These are phyloP conservation scores for Erysimum cheiranthoides DNA, from an alignment of 345 rosid species.

Conservation along the genomic window DNA sequence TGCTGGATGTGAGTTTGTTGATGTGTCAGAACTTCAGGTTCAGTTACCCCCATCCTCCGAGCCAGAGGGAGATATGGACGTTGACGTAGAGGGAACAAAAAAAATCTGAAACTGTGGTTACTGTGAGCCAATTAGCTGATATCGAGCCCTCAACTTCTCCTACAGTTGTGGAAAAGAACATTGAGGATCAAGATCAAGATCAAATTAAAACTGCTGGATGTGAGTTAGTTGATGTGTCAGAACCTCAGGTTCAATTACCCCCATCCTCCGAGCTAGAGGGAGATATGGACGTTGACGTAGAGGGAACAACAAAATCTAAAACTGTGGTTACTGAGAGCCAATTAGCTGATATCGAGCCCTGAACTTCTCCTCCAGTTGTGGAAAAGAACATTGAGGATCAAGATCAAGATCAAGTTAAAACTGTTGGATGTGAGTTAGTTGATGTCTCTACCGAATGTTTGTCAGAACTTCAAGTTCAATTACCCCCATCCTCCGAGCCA, in stretches of 20 bases:
- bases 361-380: slow-evolving; percentile 18
- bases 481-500: slow-evolving; percentile 10
- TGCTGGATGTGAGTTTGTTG: slow-evolving; percentile 15
- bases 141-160: slow-evolving; percentile 13
- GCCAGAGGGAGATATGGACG: slow-evolving; percentile 3
- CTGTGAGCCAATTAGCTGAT: slow-evolving; percentile 15
- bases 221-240: neutral
- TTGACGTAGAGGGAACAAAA: neutral
- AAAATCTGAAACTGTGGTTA: neutral
- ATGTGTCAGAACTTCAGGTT: neutral
- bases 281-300: neutral
- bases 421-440: slow-evolving; percentile 14
- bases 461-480: neutral
- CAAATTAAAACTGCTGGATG: slow-evolving; percentile 5
- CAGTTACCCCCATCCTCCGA: neutral
- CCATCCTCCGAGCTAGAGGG: slow-evolving; percentile 16
- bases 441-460: slow-evolving; percentile 3
- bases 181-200: slow-evolving; percentile 18
- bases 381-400: neutral
- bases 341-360: slow-evolving; percentile 21
- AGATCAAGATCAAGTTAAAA: slow-evolving; percentile 13
- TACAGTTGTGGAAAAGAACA: slow-evolving; percentile 2
- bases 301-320: neutral
- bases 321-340: neutral
- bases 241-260: neutral